phyloP scores from a whole-genome alignment of 495 filamentous ascomycete genomes.

The Penicillium antarcticum region DNA sequence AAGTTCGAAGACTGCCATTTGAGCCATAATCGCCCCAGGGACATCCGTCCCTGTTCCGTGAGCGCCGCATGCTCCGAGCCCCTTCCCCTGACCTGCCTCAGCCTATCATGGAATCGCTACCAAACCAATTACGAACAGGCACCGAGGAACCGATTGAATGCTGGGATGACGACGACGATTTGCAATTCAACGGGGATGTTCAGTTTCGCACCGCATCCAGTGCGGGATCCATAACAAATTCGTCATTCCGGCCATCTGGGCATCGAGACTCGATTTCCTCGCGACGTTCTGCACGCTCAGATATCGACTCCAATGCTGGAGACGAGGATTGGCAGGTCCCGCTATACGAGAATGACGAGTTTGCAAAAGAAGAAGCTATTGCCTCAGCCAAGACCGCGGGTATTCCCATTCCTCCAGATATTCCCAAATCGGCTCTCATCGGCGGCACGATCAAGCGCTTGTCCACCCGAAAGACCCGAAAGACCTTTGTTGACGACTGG shows the following conservation, averaged over 20 bases:
- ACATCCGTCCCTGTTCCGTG: background rate
- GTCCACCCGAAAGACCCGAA: constrained; percentile 74
- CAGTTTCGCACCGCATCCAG: constrained; percentile 63
- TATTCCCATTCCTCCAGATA: constrained; percentile 84
- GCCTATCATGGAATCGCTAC: constrained; percentile 53
- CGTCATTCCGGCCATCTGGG: constrained; percentile 47
- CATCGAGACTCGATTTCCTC: constrained; percentile 77
- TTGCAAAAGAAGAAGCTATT: constrained; percentile 77
- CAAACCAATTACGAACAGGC: constrained; percentile 50
- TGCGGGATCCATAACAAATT: constrained; percentile 51
- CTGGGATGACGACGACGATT: constrained; percentile 84
- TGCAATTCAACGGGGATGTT: constrained; percentile 70
- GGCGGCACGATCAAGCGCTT: constrained; percentile 93
- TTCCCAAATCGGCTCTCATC: constrained; percentile 89
- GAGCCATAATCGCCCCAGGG: constrained; percentile 1
- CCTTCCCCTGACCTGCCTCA: background rate
- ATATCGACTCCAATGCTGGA: constrained; percentile 67
- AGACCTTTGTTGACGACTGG: constrained; percentile 82
- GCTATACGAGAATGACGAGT: constrained; percentile 73
- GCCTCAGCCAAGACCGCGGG: constrained; percentile 81
- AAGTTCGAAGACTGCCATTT: constrained; percentile 21
- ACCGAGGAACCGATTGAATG: constrained; percentile 67
- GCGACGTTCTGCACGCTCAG: constrained; percentile 72
- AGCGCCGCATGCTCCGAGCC: background rate
- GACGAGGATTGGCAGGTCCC: constrained; percentile 86